These are phyloP conservation scores for Scopulariopsis brevicaulis DNA, from an alignment of 2,329 filamentous ascomycete genomes.

Conservation along the genomic window DNA sequence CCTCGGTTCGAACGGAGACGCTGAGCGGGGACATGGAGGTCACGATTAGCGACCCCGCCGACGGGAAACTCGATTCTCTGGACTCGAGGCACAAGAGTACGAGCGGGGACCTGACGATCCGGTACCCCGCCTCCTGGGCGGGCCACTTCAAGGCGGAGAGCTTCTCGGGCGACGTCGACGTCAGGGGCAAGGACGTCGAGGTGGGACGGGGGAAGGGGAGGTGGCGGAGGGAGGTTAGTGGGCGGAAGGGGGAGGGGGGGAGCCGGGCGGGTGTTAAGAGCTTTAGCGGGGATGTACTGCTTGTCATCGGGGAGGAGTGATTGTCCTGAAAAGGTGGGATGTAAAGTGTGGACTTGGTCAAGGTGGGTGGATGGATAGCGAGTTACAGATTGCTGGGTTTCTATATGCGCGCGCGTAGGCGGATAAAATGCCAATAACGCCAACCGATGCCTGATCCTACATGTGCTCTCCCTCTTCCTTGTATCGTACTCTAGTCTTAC, in stretches of 20 bases:
- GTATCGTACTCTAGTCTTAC: too few species aligned
- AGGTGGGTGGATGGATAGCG: too few species aligned
- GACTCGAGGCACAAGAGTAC: conserved; percentile 28
- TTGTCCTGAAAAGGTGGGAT: background rate
- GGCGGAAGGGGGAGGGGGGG: conserved; percentile 24
- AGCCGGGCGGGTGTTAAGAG: conserved; percentile 20
- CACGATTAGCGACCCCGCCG: conserved; percentile 27
- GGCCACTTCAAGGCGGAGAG: conserved; percentile 28
- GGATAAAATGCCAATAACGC: too few species aligned
- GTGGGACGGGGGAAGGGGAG: conserved; percentile 11
- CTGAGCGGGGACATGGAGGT: conserved; percentile 30
- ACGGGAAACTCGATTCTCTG: conserved; percentile 3
- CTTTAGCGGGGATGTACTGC: conserved; percentile 16
- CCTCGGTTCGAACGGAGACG: conserved; percentile 25
- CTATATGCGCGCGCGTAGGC: too few species aligned
- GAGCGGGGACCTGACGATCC: conserved; percentile 28
- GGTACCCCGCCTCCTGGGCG: conserved; percentile 37
- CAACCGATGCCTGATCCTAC: too few species aligned
- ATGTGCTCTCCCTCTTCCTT: too few species aligned
- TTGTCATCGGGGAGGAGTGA: conserved; percentile 4
- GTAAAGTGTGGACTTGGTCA: background rate
- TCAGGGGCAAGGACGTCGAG: conserved; percentile 29
- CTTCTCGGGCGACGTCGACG: conserved; percentile 25
- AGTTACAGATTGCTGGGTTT: too few species aligned
- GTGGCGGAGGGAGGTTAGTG: conserved; percentile 18